Evolutionary conservation across 768 basidiomycete genomes (phyloP).

Genomic region (Leccinum incarnatum): DNA sequence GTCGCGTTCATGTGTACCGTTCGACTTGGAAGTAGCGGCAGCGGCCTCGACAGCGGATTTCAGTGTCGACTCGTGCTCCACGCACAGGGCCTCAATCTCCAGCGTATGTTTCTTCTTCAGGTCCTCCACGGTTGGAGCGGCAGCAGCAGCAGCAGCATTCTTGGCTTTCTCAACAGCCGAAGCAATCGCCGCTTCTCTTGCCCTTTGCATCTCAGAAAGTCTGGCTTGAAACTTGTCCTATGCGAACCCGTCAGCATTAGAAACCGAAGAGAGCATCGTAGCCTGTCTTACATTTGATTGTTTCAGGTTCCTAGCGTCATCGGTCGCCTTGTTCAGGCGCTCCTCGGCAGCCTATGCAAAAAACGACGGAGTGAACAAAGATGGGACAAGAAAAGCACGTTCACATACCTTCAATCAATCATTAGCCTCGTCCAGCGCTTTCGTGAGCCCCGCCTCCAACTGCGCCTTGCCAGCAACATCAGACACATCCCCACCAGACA

Average conservation of each 20-base stretch:
- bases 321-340: conserved; percentile 41
- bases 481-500: conserved; percentile 22
- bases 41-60: conserved; percentile 49
- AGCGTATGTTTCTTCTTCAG: conserved; percentile 52
- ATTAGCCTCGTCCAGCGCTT: conserved; percentile 58
- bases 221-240: conserved; percentile 56
- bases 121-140: conserved; percentile 35
- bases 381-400: not conserved
- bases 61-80: conserved; percentile 53
- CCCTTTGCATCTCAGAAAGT: conserved; percentile 51
- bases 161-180: conserved; percentile 58
- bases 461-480: conserved; percentile 35
- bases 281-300: conserved; percentile 28
- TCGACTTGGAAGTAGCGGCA: conserved; percentile 37
- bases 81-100: conserved; percentile 56
- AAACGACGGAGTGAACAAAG: not conserved
- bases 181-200: conserved; percentile 50
- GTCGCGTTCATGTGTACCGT: conserved; percentile 32
- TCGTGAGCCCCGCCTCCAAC: conserved; percentile 57
- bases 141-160: conserved; percentile 34
- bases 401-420: conserved; percentile 53
- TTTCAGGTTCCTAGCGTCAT: conserved; percentile 43
- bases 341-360: conserved; percentile 38
- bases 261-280: not conserved
- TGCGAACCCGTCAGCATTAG: conserved; percentile 4